Evolutionary conservation across 768 basidiomycete genomes (phyloP), one percentile per base, ranked within the genome.

Genomic region (Pulveroboletus sp.): DNA sequence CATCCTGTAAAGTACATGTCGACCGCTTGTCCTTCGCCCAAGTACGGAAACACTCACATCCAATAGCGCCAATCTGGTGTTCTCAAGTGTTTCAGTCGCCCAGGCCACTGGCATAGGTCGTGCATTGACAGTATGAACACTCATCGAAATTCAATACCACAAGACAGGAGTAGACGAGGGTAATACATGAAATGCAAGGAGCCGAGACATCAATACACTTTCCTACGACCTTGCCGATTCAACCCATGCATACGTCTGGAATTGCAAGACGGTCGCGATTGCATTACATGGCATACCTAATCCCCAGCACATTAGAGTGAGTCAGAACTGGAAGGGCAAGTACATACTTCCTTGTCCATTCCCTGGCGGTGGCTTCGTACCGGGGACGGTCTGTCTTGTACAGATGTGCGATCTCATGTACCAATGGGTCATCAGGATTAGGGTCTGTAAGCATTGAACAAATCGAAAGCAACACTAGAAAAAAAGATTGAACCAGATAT

Each of bases 381-480:
- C 94, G 84, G 57, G 89, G 75, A 60, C 95, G 84, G 74, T 99
- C 96, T 33, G 94, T 97, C 92, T 98, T 99, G 84, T 99, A 99
- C 59, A 97, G 72, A 71, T 95, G 92, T 49, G 96, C 96, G 57
- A 98, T 97, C 66, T 99, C 96, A 47, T 96, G 96, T 43, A 98
- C 95, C 70, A 98, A 77, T 4, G 96, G 96, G 66, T 99, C 96
- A 71, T 99, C 96, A 48, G 95, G 95, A 74, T 98, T 99, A 56
- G 96, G 96, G 70, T 99, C 96, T 43, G 95, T 99, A 65, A 99
- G 73, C 92, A 98, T 94, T 62, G 96, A 99, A 68, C 95, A 98
- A 69, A 99, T 97, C 66, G 94, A 96, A 62, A 98, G 80, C 28
- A 99, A 71, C 36, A 99, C 95, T 97, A 56, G 8, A 28, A 38